These are phyloP conservation scores for Lactarius akahatsu DNA, from an alignment of 768 basidiomycete species.

Conservation along the genomic window DNA sequence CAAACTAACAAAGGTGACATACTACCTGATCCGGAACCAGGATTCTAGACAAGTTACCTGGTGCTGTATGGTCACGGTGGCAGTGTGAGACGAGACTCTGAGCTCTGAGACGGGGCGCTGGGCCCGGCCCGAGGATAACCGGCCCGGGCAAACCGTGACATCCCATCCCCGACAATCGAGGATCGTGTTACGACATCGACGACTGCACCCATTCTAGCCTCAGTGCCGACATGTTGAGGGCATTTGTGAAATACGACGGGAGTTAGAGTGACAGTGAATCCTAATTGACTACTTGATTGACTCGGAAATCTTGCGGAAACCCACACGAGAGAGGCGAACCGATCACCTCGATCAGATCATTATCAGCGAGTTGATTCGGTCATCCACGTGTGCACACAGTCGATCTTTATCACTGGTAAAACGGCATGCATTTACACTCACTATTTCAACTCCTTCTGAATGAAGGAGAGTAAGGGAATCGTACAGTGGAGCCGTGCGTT, in stretches of 20 bases:
- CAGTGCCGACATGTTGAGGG: neutral
- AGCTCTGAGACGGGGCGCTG: neutral
- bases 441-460: neutral
- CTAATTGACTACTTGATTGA: neutral
- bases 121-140: neutral
- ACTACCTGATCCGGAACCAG: neutral
- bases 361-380: neutral
- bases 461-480: neutral
- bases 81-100: too few relatives aligned
- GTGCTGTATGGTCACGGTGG: neutral
- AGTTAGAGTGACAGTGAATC: neutral
- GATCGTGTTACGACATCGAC: too few relatives aligned
- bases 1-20: neutral
- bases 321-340: neutral
- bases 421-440: neutral
- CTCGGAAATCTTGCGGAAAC: neutral
- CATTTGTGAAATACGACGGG: neutral
- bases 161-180: too few relatives aligned
- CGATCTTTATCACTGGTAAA: neutral
- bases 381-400: neutral
- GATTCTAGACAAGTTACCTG: neutral
- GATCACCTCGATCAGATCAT: too few relatives aligned
- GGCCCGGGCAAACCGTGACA: too few relatives aligned
- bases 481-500: too few relatives aligned
- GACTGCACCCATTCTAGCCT: neutral